phyloP scores from a whole-genome alignment of 2,329 filamentous ascomycete species.

The Cladosporium halotolerans region DNA sequence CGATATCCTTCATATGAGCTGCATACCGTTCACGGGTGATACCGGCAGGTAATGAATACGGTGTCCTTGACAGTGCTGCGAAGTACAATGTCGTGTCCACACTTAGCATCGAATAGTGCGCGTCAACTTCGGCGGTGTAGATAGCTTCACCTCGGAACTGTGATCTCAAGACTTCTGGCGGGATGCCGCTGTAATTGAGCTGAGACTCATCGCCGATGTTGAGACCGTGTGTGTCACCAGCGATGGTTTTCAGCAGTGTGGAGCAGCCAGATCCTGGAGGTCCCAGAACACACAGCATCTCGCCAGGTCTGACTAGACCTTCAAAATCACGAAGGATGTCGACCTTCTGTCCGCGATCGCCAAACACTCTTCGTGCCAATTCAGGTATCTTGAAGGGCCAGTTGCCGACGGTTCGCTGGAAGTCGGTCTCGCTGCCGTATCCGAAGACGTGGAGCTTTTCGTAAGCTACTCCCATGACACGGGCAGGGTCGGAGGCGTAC shows the following conservation, averaged over 20 bases:
- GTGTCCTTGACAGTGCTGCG: constrained; percentile 65
- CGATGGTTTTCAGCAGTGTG: constrained; percentile 79
- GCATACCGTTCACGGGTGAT: constrained; percentile 51
- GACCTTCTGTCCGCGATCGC: constrained; percentile 26
- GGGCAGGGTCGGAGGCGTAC: constrained; percentile 23
- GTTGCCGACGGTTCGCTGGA: constrained; percentile 46
- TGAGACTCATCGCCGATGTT: constrained; percentile 63
- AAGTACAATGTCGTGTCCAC: constrained; percentile 76
- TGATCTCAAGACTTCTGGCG: constrained; percentile 67
- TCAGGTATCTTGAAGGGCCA: constrained; percentile 2
- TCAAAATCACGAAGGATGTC: constrained; percentile 65
- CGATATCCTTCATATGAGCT: constrained; percentile 61
- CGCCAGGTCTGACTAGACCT: constrained; percentile 61
- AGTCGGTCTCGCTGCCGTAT: constrained; percentile 43
- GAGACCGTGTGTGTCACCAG: constrained; percentile 77
- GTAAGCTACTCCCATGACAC: constrained; percentile 44
- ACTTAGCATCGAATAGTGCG: constrained; percentile 69
- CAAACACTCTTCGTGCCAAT: neutral
- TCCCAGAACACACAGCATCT: constrained; percentile 72
- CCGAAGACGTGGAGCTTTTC: constrained; percentile 42
- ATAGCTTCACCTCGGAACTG: constrained; percentile 78
- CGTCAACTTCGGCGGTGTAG: constrained; percentile 78
- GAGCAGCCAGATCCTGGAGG: constrained; percentile 67
- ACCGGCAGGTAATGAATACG: constrained; percentile 54
- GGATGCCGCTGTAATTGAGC: constrained; percentile 76